These are phyloP conservation scores for peach (Prunus persica) DNA, from an alignment of 306 rosid genomes.

Conservation along the genomic window Prunus_persica_NCBIv2 NC_034014.1:9870001-9870500, in stretches of 20 bases:
- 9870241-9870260: no score
- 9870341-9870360: no score
- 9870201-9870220: no score
- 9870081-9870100: slow-evolving; percentile 1
- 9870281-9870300: no score
- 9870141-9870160: background rate
- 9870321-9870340: no score
- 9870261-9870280: no score
- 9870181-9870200: background rate
- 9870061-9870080: slow-evolving; percentile 4
- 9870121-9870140: slow-evolving; percentile 6
- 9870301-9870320: no score
- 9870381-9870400: no score
- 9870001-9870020: background rate
- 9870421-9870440: background rate
- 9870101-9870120: slow-evolving; percentile 10
- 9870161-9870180: background rate
- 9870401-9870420: no score
- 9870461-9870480: background rate
- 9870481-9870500: background rate
- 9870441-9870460: background rate
- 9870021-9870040: background rate
- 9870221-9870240: no score
- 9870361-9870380: no score
- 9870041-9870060: background rate